A percentile compares a stretch with the other conserved stretches of the same genome.
Conservation (phyloP, 1,284 basidiomycete species). For the Volvariella volvacea region DNA sequence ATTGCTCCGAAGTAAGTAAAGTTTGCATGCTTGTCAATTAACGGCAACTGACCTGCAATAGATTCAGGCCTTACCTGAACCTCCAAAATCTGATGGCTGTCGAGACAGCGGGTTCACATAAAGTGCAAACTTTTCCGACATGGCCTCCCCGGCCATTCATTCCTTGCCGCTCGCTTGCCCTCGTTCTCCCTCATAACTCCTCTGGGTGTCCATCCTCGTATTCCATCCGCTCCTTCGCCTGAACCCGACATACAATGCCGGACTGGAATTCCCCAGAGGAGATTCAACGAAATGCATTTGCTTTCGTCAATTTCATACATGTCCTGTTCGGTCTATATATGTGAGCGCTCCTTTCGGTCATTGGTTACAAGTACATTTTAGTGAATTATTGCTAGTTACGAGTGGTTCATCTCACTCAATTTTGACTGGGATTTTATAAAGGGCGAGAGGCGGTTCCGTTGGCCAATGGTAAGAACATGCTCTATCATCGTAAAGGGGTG, state of each 20-base stretch:
- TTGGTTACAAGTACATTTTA: conserved; percentile 2
- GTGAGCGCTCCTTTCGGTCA: conserved; percentile 24
- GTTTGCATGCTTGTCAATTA: too few relatives aligned
- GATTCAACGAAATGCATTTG: conserved; percentile 42
- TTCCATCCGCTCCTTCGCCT: not conserved
- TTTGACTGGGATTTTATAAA: conserved; percentile 64
- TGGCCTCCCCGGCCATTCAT: not conserved
- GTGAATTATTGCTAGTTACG: conserved; percentile 36
- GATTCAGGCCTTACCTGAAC: too few relatives aligned
- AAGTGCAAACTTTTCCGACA: too few relatives aligned
- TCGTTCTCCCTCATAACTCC: too few relatives aligned
- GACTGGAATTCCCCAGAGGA: conserved; percentile 53
- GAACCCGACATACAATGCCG: conserved; percentile 23
- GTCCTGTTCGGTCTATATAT: conserved; percentile 58
- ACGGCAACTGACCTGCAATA: too few relatives aligned
- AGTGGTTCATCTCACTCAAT: conserved; percentile 54
- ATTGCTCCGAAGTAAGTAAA: too few relatives aligned
- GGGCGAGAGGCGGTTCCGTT: conserved; percentile 52
- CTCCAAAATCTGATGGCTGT: too few relatives aligned
- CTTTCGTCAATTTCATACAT: conserved; percentile 63
- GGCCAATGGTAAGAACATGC: conserved; percentile 47
- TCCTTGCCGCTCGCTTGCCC: not conserved
- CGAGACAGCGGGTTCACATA: too few relatives aligned
- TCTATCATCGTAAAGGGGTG: not conserved
- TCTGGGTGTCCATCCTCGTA: not conserved